phyloP scores from a whole-genome alignment of 371 early-diverging fungal species.

The Rhizomucor miehei region DNA sequence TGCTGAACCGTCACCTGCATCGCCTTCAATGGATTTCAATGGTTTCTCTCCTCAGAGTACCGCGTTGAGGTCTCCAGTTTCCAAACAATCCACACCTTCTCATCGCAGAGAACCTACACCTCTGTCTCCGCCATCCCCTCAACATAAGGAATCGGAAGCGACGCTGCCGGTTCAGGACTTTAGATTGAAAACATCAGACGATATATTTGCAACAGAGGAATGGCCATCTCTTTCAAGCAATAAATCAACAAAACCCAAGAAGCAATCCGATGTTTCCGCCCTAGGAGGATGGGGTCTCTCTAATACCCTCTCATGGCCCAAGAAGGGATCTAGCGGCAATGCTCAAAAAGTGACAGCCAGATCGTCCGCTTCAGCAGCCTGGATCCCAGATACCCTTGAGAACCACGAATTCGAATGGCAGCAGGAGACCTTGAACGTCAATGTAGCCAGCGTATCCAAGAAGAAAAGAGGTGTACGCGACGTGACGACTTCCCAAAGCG shows the following conservation, averaged over 20 bases:
- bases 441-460: not conserved
- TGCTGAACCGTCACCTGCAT: not conserved
- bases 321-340: slow-evolving; percentile 1
- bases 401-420: slow-evolving; percentile 11
- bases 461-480: not conserved
- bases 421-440: slow-evolving; percentile 4
- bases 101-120: too few relatives aligned
- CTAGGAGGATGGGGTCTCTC: slow-evolving; percentile 31
- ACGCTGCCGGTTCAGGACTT: too few relatives aligned
- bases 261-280: not conserved
- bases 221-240: slow-evolving; percentile 5
- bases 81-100: not conserved
- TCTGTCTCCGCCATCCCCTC: too few relatives aligned
- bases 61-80: not conserved
- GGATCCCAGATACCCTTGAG: slow-evolving; percentile 8
- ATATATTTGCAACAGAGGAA: slow-evolving; percentile 1
- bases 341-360: not conserved
- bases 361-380: slow-evolving; percentile 1
- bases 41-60: too few relatives aligned
- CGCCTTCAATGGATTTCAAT: too few relatives aligned
- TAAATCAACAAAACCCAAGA: not conserved
- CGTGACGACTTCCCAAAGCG: slow-evolving; percentile 5
- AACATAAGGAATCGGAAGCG: too few relatives aligned
- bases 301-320: slow-evolving; percentile 2
- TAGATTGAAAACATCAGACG: not conserved